Conservation (phyloP, 768 basidiomycete genomes). For the Boletus bicolor region DNA sequence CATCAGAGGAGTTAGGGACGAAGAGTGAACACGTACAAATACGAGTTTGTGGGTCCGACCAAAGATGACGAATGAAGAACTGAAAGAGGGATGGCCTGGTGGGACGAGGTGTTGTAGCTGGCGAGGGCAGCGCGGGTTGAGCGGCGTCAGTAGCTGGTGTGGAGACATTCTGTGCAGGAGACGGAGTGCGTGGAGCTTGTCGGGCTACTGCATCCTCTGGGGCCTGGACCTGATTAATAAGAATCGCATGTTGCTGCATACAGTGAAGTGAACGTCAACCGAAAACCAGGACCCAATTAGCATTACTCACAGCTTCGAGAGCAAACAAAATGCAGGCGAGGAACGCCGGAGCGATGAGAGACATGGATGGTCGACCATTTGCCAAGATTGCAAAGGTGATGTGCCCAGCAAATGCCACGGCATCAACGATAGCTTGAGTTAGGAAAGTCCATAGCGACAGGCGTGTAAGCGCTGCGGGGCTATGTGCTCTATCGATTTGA, state of each 20-base stretch:
- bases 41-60: conserved; percentile 68
- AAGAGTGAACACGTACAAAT: conserved; percentile 48
- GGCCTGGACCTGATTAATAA: conserved; percentile 80
- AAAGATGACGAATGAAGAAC: conserved; percentile 55
- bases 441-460: conserved; percentile 84
- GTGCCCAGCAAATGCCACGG: conserved; percentile 83
- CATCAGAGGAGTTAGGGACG: neutral
- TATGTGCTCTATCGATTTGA: conserved; percentile 72
- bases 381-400: conserved; percentile 85
- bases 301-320: conserved; percentile 71
- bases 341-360: conserved; percentile 82
- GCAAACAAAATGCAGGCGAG: conserved; percentile 76
- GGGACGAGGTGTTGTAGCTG: conserved; percentile 16
- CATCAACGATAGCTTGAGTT: conserved; percentile 74
- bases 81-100: conserved; percentile 36
- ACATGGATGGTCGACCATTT: conserved; percentile 77
- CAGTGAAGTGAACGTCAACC: neutral
- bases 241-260: conserved; percentile 74
- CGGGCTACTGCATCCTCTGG: conserved; percentile 56
- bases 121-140: conserved; percentile 21
- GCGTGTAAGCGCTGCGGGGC: conserved; percentile 73
- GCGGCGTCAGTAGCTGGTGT: conserved; percentile 4
- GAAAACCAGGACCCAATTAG: neutral
- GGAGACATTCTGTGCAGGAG: conserved; percentile 5
- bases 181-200: conserved; percentile 17